A percentile compares a stretch with the other conserved stretches of the same genome.
Evolutionary conservation across 768 basidiomycete species (phyloP).

Genomic region (Lactarius trivialis): DNA sequence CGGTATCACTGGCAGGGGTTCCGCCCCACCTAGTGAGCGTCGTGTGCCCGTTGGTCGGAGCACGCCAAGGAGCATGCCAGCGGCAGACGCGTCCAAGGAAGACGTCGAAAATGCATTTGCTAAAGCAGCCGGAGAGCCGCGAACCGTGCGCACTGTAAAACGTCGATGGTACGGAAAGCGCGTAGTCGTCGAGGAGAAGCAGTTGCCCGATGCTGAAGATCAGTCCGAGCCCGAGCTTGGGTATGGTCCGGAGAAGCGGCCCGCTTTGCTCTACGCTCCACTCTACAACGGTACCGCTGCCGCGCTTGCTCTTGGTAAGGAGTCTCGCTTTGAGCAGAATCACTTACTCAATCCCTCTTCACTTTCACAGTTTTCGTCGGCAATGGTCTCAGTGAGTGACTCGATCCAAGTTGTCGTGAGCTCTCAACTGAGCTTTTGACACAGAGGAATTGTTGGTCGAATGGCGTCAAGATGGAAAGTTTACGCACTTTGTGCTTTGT

Average conservation of each 20-base stretch:
- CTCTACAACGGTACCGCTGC: slow-evolving; percentile 34
- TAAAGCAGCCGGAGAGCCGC: slow-evolving; percentile 11
- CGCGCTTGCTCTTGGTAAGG: slow-evolving; percentile 30
- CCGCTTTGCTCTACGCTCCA: slow-evolving; percentile 33
- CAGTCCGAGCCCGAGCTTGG: slow-evolving; percentile 24
- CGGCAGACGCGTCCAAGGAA: background rate
- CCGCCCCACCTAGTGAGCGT: slow-evolving; percentile 10
- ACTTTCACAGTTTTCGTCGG: slow-evolving; percentile 53
- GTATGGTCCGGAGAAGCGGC: slow-evolving; percentile 28
- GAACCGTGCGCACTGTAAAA: slow-evolving; percentile 27
- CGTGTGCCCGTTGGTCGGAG: slow-evolving; percentile 7
- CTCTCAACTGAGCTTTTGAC: background rate
- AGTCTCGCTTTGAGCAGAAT: background rate
- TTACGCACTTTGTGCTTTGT: slow-evolving; percentile 39
- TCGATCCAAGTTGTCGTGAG: no score
- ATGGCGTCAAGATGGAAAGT: slow-evolving; percentile 42
- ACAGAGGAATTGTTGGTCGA: slow-evolving; percentile 45
- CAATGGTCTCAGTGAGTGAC: slow-evolving; percentile 44
- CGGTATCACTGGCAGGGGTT: background rate
- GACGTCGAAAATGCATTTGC: slow-evolving; percentile 8
- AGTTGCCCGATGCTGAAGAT: slow-evolving; percentile 5
- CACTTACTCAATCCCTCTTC: slow-evolving; percentile 6
- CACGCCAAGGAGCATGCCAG: slow-evolving; percentile 9
- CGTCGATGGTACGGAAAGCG: slow-evolving; percentile 58
- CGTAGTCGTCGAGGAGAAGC: slow-evolving; percentile 29